Conservation (phyloP, 2,329 filamentous ascomycete genomes). For the Cladophialophora bantiana region DNA sequence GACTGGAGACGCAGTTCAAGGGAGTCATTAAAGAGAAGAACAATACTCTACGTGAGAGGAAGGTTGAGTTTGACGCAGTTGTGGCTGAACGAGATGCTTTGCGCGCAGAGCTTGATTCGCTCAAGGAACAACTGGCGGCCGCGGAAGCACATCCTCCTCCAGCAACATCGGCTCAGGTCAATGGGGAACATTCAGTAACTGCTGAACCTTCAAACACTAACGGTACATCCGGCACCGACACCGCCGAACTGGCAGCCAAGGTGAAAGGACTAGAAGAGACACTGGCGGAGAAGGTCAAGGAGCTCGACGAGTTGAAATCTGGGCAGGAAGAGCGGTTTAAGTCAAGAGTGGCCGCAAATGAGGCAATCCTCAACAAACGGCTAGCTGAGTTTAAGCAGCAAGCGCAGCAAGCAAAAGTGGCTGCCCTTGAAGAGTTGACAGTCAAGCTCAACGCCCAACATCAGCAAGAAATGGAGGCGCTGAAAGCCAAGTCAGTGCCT, state of each 20-base stretch:
- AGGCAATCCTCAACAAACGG: constrained; percentile 71
- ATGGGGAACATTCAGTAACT: constrained; percentile 58
- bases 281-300: constrained; percentile 58
- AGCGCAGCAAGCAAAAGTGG: constrained; percentile 54
- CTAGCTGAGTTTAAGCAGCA: constrained; percentile 63
- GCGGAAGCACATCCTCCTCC: constrained; percentile 56
- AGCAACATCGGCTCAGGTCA: constrained; percentile 39
- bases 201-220: constrained; percentile 45
- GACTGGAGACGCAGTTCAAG: constrained; percentile 60
- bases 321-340: constrained; percentile 59
- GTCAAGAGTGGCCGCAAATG: constrained; percentile 54
- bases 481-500: constrained; percentile 47
- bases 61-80: constrained; percentile 55
- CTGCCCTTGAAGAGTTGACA: constrained; percentile 37
- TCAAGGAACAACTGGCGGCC: constrained; percentile 70
- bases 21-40: constrained; percentile 69
- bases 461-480: constrained; percentile 51
- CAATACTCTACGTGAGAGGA: constrained; percentile 63
- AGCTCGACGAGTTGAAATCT: constrained; percentile 51
- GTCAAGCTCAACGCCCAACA: constrained; percentile 44
- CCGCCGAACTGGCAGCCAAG: constrained; percentile 62
- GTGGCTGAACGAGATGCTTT: constrained; percentile 71
- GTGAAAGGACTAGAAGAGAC: constrained; percentile 61
- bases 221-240: constrained; percentile 22
- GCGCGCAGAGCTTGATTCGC: constrained; percentile 71